Base-by-base conservation (phyloP, 495 filamentous ascomycete species). In the Cercophora samala region DNA sequence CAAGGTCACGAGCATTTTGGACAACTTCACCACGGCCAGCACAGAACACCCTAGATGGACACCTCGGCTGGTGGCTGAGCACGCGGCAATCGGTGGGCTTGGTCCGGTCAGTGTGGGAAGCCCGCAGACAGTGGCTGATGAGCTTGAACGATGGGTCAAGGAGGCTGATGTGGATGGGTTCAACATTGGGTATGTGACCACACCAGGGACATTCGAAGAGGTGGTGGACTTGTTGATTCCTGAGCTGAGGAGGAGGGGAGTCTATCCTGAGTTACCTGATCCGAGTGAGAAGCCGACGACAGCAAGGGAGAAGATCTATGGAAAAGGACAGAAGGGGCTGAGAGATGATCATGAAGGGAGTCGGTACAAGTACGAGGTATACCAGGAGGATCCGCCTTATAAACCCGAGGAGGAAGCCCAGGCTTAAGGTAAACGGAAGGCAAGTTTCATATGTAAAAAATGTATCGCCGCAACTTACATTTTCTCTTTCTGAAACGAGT, bases 91-190 rank as follows among this genome's bases (percentile, higher is more conserved):
- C 11, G 87, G 88, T 5, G 86, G 87, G 4, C 67, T 78, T 1
- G 86, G 86, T 0, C 80, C 83, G 0, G 83, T 84, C 0, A 74
- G 79, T 0, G 81, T 88, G 6, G 87, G 87, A 0, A 88, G 84
- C 1, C 74, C 87, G 0, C 68, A 74, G 58, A 84, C 84, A 32
- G 84, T 90, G 29, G 87, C 87, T 0, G 85, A 89, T 71, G 77
- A 82, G 21, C 76, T 90, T 79, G 85, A 89, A 73, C 77, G 76
- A 3, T 90, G 87, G 88, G 76, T 87, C 1, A 64, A 78, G 23
- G 86, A 88, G 66, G 86, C 83, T 0, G 86, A 88, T 73, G 77
- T 89, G 17, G 87, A 90, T 75, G 87, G 87, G 21, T 89, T 89
- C 69, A 89, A 88, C 60, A 69, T 89, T 29, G 75, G 70, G 9